phyloP scores from a whole-genome alignment of 495 filamentous ascomycete genomes.

The Tuber indicum region DNA sequence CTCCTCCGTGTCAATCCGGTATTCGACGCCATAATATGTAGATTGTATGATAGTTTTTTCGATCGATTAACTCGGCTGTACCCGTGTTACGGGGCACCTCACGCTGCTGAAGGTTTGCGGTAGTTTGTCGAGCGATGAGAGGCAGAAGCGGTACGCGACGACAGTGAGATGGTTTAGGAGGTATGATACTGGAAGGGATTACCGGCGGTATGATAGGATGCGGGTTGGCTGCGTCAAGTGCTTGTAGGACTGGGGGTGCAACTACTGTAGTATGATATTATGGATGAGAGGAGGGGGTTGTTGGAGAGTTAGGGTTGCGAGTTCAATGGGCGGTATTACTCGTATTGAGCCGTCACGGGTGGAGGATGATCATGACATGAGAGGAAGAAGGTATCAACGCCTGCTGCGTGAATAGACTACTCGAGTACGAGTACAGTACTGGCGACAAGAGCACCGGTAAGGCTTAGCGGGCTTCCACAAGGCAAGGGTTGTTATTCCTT shows the following conservation, averaged over 20 bases:
- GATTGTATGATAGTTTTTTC: slow-evolving; percentile 4
- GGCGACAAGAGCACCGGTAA: background rate
- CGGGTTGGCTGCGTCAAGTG: background rate
- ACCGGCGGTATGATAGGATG: background rate
- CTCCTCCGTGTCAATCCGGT: slow-evolving; percentile 67
- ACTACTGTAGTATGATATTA: background rate
- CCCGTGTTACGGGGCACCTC: background rate
- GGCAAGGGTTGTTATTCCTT: background rate
- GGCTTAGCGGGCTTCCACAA: background rate
- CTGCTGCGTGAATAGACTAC: background rate
- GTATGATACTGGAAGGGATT: slow-evolving; percentile 7
- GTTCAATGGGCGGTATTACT: background rate
- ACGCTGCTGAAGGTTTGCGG: background rate
- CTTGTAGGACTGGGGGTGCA: background rate
- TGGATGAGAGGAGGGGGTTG: background rate
- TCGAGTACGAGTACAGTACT: background rate
- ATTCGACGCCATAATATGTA: slow-evolving; percentile 55
- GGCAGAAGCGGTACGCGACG: slow-evolving; percentile 22
- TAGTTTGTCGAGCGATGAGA: slow-evolving; percentile 7
- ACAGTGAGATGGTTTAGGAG: background rate
- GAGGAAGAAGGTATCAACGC: background rate
- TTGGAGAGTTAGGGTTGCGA: background rate
- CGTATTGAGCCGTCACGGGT: background rate
- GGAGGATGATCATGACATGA: background rate
- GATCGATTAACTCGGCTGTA: background rate